Percentiles rank a stretch among this genome's conserved stretches.
phyloP scores from a whole-genome alignment of 352 stramenopile genomes.

The Plasmopara halstedii region DNA sequence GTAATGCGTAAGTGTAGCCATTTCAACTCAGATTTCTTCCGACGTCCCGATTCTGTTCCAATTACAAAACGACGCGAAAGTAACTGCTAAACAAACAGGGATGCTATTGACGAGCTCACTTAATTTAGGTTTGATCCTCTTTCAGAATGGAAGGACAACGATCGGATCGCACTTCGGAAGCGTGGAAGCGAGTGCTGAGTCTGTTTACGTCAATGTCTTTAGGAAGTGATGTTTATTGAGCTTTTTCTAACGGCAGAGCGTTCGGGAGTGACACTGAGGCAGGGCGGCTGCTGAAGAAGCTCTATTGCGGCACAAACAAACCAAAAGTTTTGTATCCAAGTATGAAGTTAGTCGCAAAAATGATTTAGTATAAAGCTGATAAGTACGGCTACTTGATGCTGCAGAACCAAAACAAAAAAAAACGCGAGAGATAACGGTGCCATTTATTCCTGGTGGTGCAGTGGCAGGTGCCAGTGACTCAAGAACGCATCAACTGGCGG shows the following conservation, averaged over 20 bases:
- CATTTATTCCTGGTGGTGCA: slow-evolving; percentile 65
- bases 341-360: slow-evolving; percentile 13
- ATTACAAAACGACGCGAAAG: not conserved
- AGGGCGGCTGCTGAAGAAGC: slow-evolving; percentile 59
- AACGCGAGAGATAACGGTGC: slow-evolving; percentile 21
- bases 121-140: not conserved
- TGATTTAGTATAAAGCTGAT: too few relatives aligned
- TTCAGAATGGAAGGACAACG: not conserved
- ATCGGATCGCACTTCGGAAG: slow-evolving; percentile 11
- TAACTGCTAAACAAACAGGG: too few relatives aligned
- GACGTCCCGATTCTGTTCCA: slow-evolving; percentile 1
- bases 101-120: not conserved
- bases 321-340: slow-evolving; percentile 67
- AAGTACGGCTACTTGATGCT: not conserved
- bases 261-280: slow-evolving; percentile 75
- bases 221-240: not conserved
- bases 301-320: slow-evolving; percentile 63
- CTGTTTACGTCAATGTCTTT: not conserved
- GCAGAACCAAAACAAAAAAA: slow-evolving; percentile 55
- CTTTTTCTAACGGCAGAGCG: slow-evolving; percentile 19
- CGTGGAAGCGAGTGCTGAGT: slow-evolving; percentile 30
- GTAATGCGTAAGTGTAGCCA: slow-evolving; percentile 4
- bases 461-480: slow-evolving; percentile 26
- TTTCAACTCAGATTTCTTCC: slow-evolving; percentile 4
- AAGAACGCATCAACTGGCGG: slow-evolving; percentile 36